phyloP scores from a whole-genome alignment of 495 filamentous ascomycete species.

The Astrothelium subdiscretum region DNA sequence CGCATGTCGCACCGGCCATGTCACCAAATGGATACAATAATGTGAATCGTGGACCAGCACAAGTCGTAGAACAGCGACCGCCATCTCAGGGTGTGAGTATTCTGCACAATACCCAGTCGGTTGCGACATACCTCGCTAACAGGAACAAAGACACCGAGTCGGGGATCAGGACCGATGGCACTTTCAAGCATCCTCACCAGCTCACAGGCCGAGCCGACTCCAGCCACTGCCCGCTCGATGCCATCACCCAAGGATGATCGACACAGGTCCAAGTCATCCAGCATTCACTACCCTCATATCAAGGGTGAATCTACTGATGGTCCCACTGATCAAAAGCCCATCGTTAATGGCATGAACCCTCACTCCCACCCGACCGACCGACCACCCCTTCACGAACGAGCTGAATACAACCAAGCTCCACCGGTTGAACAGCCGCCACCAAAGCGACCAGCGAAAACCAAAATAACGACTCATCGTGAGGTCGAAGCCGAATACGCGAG shows the following conservation, averaged over 20 bases:
- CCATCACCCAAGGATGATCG: constrained; percentile 37
- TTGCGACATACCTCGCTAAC: constrained; percentile 5
- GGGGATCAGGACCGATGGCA: constrained; percentile 69
- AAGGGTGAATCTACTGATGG: neutral
- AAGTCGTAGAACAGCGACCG: constrained; percentile 11
- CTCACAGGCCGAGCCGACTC: constrained; percentile 46
- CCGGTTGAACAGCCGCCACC: neutral
- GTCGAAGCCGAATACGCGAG: constrained; percentile 52
- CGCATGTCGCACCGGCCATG: neutral
- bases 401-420: neutral
- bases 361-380: neutral
- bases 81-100: neutral
- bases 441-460: neutral
- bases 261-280: neutral
- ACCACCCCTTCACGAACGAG: neutral
- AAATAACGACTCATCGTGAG: constrained; percentile 25
- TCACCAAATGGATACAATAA: constrained; percentile 19
- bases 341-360: neutral
- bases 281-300: neutral
- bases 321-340: neutral
- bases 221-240: constrained; percentile 19
- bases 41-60: constrained; percentile 16
- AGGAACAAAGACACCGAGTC: constrained; percentile 43
- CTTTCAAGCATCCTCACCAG: constrained; percentile 81
- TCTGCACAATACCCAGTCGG: neutral